phyloP scores from a whole-genome alignment of 257 asterid species.

The Solanum habrochaites region DNA sequence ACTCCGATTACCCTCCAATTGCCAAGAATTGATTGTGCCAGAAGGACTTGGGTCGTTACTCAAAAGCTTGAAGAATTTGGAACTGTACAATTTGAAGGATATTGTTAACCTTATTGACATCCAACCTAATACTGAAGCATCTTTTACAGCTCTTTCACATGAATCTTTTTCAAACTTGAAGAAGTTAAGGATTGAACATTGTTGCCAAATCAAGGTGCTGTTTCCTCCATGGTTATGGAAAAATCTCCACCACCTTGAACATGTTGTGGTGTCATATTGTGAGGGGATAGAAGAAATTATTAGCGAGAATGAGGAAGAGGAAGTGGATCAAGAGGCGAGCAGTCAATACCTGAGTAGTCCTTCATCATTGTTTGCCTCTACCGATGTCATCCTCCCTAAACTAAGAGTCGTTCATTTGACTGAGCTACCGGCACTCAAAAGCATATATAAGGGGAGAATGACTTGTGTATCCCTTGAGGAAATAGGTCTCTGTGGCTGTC shows the following conservation, averaged over 20 bases:
- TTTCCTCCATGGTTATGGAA: background rate
- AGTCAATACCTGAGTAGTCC: background rate
- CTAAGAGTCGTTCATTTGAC: background rate
- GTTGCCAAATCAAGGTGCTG: background rate
- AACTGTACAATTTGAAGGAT: background rate
- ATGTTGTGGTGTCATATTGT: background rate
- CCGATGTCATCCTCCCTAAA: background rate
- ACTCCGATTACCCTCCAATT: background rate
- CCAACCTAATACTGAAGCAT: background rate
- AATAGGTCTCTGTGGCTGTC: background rate
- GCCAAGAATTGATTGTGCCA: background rate
- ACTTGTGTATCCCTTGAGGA: background rate
- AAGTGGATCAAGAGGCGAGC: background rate
- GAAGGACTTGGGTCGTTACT: background rate
- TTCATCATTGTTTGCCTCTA: background rate
- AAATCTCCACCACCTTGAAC: background rate
- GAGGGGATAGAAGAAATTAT: background rate
- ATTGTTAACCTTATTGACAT: background rate
- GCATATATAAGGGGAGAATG: background rate
- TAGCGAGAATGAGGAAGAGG: background rate
- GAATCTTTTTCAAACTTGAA: background rate
- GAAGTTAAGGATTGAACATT: background rate
- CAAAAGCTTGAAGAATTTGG: background rate
- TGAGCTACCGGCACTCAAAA: background rate
- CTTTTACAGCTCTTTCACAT: background rate